Conservation (phyloP, 495 filamentous ascomycete species). For the Xylaria intraflava region DNA sequence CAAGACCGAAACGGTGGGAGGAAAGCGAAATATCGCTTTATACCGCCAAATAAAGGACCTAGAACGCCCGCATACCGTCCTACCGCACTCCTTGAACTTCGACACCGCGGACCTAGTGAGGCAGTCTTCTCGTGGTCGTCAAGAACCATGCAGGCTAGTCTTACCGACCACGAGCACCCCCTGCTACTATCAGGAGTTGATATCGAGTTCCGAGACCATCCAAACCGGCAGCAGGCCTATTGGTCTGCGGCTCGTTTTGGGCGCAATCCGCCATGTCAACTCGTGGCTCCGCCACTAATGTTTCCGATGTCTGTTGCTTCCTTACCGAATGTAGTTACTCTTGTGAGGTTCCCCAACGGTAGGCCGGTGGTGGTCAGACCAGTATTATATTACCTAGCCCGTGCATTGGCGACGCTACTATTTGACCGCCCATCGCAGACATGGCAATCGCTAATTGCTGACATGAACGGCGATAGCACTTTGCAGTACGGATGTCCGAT, state of each 20-base stretch:
- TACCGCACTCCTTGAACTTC: background rate
- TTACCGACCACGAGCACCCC: background rate
- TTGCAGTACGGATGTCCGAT: no score
- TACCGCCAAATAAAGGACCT: background rate
- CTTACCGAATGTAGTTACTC: background rate
- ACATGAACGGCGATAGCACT: background rate
- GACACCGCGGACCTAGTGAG: background rate
- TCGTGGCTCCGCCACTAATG: background rate
- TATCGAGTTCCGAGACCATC: background rate
- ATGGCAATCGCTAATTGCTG: background rate
- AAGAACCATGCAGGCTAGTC: background rate
- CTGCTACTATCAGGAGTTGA: background rate
- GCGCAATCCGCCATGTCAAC: background rate
- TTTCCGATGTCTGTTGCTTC: background rate
- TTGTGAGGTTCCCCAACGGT: slow-evolving; percentile 10
- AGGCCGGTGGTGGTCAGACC: slow-evolving; percentile 12
- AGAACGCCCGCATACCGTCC: background rate
- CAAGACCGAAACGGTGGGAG: background rate
- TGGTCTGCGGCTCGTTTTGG: background rate
- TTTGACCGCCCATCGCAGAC: background rate
- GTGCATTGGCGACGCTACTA: background rate
- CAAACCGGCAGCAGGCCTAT: background rate
- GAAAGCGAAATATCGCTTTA: slow-evolving; percentile 2
- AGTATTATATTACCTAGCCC: background rate
- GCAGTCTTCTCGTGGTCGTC: background rate